A percentile compares a stretch with the other conserved stretches of the same genome.
These are phyloP conservation scores for Phytophthora uliginosa DNA, from an alignment of 352 stramenopile species.

Conservation along the genomic window DNA sequence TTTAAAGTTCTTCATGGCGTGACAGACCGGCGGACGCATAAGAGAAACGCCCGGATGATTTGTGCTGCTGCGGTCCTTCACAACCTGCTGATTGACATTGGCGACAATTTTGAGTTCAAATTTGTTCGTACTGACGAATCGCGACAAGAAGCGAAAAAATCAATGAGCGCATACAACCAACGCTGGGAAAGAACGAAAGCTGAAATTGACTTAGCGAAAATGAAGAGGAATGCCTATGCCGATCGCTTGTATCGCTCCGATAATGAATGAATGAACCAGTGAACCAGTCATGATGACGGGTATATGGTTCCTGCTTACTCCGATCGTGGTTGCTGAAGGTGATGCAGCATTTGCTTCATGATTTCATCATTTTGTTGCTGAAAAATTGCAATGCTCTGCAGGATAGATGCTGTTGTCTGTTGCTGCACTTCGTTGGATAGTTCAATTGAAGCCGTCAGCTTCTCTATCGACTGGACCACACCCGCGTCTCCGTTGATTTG, in stretches of 20 bases:
- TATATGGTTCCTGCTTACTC: too few relatives aligned
- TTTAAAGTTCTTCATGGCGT: background rate
- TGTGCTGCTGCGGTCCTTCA: background rate
- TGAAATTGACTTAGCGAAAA: constrained; percentile 2
- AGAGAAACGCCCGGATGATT: background rate
- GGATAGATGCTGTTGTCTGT: background rate
- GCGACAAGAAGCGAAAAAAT: background rate
- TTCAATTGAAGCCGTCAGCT: background rate
- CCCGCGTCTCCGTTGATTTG: background rate
- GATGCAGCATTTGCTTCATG: background rate
- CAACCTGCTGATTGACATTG: background rate
- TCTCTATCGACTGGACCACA: background rate
- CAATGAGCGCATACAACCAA: background rate
- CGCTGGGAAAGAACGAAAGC: constrained; percentile 3
- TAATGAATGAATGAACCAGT: background rate
- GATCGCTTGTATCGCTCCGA: background rate
- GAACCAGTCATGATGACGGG: too few relatives aligned
- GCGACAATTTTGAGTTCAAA: background rate
- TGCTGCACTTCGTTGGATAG: background rate
- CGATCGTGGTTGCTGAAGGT: background rate
- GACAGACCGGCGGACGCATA: background rate
- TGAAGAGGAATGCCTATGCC: background rate
- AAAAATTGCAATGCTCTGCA: background rate
- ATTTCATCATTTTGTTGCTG: background rate
- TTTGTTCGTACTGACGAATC: background rate